phyloP scores from a whole-genome alignment of 805 yeast genomes.

The Wickerhamiella azyma region DNA sequence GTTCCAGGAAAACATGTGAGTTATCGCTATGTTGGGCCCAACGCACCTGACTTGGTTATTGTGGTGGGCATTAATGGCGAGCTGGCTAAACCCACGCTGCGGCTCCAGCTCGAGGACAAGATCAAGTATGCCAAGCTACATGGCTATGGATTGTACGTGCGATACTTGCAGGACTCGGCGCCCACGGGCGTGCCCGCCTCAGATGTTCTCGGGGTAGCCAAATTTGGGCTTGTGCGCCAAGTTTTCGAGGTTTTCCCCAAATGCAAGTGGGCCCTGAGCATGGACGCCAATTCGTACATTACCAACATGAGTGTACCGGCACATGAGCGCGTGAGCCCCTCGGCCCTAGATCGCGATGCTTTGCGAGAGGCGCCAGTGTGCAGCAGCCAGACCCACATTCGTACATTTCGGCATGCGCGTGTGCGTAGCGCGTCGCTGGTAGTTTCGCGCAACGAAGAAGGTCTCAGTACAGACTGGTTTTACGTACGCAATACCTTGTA shows the following conservation, averaged over 20 bases:
- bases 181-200: slow-evolving; percentile 16
- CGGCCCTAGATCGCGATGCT: slow-evolving; percentile 43
- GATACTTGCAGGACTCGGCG: slow-evolving; percentile 72
- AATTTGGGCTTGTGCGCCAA: slow-evolving; percentile 48
- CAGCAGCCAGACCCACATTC: slow-evolving; percentile 52
- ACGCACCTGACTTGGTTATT: slow-evolving; percentile 35
- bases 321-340: slow-evolving; percentile 39
- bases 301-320: slow-evolving; percentile 50
- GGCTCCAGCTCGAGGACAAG: slow-evolving; percentile 62
- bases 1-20: slow-evolving; percentile 17
- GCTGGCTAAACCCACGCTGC: slow-evolving; percentile 42
- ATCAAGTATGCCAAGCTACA: slow-evolving; percentile 68
- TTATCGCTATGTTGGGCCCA: slow-evolving; percentile 9
- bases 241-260: slow-evolving; percentile 86
- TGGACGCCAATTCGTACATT: slow-evolving; percentile 59
- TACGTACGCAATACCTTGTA: slow-evolving; percentile 43
- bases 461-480: slow-evolving; percentile 51
- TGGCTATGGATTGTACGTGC: slow-evolving; percentile 59
- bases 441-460: slow-evolving; percentile 49
- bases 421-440: slow-evolving; percentile 44
- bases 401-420: slow-evolving; percentile 50
- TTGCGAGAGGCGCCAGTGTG: slow-evolving; percentile 52
- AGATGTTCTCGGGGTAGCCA: slow-evolving; percentile 37
- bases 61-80: slow-evolving; percentile 74
- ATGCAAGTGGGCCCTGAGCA: slow-evolving; percentile 70